Evolutionary conservation across 371 early-diverging fungal genomes (phyloP), one percentile per base, ranked within the genome.

Genomic region (Zychaea mexicana): DNA sequence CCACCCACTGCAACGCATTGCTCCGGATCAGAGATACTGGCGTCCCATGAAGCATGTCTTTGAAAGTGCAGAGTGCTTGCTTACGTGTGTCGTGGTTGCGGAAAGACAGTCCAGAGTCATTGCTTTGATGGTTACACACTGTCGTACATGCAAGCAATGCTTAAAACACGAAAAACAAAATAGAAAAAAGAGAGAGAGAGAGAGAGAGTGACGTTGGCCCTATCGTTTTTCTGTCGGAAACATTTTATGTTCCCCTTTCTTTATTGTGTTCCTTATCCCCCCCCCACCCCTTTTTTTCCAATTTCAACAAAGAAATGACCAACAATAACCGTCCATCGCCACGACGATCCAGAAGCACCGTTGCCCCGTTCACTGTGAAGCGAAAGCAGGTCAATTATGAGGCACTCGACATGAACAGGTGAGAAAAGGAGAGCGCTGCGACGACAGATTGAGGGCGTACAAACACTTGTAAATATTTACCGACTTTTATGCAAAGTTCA

Each of bases 301-400:
- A 28, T 12, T n/a, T 33, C 21, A 30, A 21, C 19, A 26, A 49
- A 31, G 52, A 52, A 10, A 32, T 31, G 30, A 47, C 49, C 42
- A 52, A 52, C 52, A 13, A 57, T 42, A 6, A 49, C 24, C 3
- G 24, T 24, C 42, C 47, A 52, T 52, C 45, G 53, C 47, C 58
- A 21, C 38, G 62, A 13, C 59, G 59, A 58, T 62, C 54, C 7
- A 52, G 15, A 22, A 62, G 53, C 24, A 53, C 46, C 26, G 54
- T 38, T 15, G 39, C 47, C 17, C 54, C 64, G 9, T 60, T 68
- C 22, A 59, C 53, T 33, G 68, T 76, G 7, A 76, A 76, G 52
- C 61, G 77, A 32, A 76, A 76, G 59, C 66, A 76, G 56, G 66
- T 76, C 59, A 76, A 76, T 46, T 73, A 69, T 31, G 62, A 69